Evolutionary conservation across 2,329 filamentous ascomycete species (phyloP), one percentile per base, ranked within the genome.

Genomic region (Ophiocordyceps australis): DNA sequence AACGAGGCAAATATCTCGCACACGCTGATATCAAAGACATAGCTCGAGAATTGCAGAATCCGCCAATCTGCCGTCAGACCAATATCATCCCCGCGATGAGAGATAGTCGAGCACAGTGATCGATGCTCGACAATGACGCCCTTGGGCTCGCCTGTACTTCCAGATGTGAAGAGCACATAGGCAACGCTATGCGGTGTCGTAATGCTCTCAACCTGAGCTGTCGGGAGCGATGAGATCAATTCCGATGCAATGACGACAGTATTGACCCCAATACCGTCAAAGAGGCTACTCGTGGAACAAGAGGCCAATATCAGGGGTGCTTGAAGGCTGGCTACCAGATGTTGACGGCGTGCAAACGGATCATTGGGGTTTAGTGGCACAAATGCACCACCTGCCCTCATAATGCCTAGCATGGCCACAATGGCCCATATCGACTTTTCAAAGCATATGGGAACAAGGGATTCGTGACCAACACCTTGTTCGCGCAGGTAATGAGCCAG

Each of bases 21-120:
- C 30, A 32, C 34, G 5, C 32, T 27, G 1, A 32, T 33, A 20
- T 40, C 38, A 19, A 35, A 42, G 11, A 29, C 30, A 25, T 33
- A 41, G 14, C 37, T 34, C 11, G 37, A 35, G 27, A 36, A 42
- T 27, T 40, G 37, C 10, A 35, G 36, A 3, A 39, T 34, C 6
- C 39, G 27, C 4, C 36, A 28, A 9, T 28, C 20, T 7, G 17
- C 15, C 7, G 14, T 31, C 24, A 39, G 36, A 5, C 36, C 32
- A 9, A 37, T 24, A 3, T 28, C 22, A 11, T 34, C 30, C 5
- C 33, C 23, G 20, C 30, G 41, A 16, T 28, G 36, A 11, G 17
- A 22, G 26, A 33, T 29, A 12, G 36, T 29, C 20, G 24, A 35
- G 20, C 28, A 28, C 12, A 35, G 33, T 23, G 35, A 28, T 5